These are phyloP conservation scores for Huntiella omanensis DNA, from an alignment of 2,329 filamentous ascomycete species.

Conservation along the genomic window DNA sequence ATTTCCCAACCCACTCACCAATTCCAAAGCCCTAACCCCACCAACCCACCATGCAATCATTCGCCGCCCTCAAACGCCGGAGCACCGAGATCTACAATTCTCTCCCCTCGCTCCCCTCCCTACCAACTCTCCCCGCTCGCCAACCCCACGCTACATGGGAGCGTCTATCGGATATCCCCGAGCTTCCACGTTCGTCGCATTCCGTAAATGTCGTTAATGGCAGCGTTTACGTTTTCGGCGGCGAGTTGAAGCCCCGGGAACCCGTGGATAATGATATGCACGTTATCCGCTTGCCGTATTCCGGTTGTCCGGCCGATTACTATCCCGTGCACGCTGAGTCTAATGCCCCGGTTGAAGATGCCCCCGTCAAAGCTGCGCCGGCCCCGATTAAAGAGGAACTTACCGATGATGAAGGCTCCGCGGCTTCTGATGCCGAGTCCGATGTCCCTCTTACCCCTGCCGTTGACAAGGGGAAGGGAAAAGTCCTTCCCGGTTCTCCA, in stretches of 20 bases:
- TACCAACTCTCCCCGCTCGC: slow-evolving; percentile 14
- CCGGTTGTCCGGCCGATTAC: slow-evolving; percentile 39
- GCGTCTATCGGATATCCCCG: slow-evolving; percentile 29
- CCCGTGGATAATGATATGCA: slow-evolving; percentile 59
- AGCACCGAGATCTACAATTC: slow-evolving; percentile 33
- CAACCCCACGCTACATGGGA: slow-evolving; percentile 41
- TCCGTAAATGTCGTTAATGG: slow-evolving; percentile 40
- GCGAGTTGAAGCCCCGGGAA: slow-evolving; percentile 46
- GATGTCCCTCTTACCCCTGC: slow-evolving; percentile 14
- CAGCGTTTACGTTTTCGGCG: slow-evolving; percentile 53
- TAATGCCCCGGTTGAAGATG: slow-evolving; percentile 17
- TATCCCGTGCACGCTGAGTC: slow-evolving; percentile 32
- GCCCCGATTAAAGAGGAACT: slow-evolving; percentile 1
- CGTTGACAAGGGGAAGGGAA: slow-evolving; percentile 23
- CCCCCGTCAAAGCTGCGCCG: slow-evolving; percentile 13
- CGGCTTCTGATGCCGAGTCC: slow-evolving; percentile 16
- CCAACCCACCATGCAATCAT: slow-evolving; percentile 27
- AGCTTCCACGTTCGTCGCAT: slow-evolving; percentile 56
- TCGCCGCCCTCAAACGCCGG: slow-evolving; percentile 33
- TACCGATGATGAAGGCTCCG: slow-evolving; percentile 9
- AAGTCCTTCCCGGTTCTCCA: no score
- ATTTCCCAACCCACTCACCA: background rate
- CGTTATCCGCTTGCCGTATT: slow-evolving; percentile 39
- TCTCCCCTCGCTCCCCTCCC: slow-evolving; percentile 19
- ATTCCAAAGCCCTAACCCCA: background rate